phyloP scores from a whole-genome alignment of 139 green algal species.

The Asterochloris erici region DNA sequence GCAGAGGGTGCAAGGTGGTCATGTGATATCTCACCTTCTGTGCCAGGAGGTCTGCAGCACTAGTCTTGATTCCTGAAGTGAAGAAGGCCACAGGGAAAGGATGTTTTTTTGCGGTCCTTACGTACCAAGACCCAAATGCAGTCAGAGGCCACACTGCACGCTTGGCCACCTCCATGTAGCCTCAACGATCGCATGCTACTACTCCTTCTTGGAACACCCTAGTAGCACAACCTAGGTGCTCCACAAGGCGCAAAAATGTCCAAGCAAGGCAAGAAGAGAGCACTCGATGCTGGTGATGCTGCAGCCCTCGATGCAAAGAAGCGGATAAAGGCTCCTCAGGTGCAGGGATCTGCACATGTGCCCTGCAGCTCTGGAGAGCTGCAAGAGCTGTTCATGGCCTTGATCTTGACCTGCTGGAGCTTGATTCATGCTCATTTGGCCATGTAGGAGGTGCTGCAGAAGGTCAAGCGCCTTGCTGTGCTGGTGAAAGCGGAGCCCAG shows the following conservation, averaged over 20 bases:
- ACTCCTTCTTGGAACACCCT: too few relatives aligned
- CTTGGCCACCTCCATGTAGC: not conserved
- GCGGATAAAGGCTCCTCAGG: too few relatives aligned
- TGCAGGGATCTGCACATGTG: too few relatives aligned
- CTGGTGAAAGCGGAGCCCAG: slow-evolving; percentile 38
- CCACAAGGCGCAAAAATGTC: too few relatives aligned
- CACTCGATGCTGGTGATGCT: too few relatives aligned
- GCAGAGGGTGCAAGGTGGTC: not conserved
- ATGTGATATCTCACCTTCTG: slow-evolving; percentile 63
- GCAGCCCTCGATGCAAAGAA: too few relatives aligned
- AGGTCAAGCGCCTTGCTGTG: slow-evolving; percentile 56
- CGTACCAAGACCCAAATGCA: slow-evolving; percentile 45
- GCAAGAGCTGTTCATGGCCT: not conserved
- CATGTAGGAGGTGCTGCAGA: slow-evolving; percentile 63
- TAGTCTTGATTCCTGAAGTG: slow-evolving; percentile 83
- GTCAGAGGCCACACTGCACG: slow-evolving; percentile 36
- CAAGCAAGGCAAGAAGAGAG: too few relatives aligned
- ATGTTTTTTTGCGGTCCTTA: slow-evolving; percentile 45
- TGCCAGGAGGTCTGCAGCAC: slow-evolving; percentile 82
- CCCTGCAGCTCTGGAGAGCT: too few relatives aligned
- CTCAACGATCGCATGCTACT: too few relatives aligned
- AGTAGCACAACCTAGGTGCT: too few relatives aligned
- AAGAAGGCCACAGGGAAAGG: slow-evolving; percentile 72
- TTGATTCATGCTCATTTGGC: not conserved
- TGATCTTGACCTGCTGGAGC: not conserved